Evolutionary conservation across 371 early-diverging fungal species (phyloP), one percentile per base, ranked within the genome.

Genomic region (Mortierella sp.): DNA sequence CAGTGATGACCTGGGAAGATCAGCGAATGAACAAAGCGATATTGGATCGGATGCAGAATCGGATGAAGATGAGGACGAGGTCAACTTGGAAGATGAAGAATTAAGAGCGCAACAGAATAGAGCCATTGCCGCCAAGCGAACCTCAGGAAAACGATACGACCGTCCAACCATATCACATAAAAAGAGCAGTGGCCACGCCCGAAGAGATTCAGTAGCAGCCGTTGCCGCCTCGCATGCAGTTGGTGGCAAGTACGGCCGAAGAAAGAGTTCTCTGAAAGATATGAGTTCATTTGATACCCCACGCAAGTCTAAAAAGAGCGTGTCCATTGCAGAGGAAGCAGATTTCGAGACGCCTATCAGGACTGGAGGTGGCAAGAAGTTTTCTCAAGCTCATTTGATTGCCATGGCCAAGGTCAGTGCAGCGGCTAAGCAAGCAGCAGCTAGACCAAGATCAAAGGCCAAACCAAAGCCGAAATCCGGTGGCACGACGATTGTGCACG

Each of bases 91-190:
- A 16, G 60, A 51, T 19, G 66, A 77, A 18, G 50, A 26, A 19
- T 21, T 62, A 61, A 62, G 48, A 4, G 66, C 56, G 30, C 72
- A 19, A 57, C 68, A 71, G 70, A 48, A 55, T 7, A 62, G 63
- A 21, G 61, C 80, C 45, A 82, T 82, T 45, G 67, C 74, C 6
- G 57, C 72, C 11, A 75, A 68, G 46, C 64, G 48, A 18, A 59
- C 70, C 0, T 73, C 57, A 51, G 64, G 67, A 25, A 86, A 85
- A 37, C 84, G 83, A 23, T 72, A 71, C 69, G 52, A 56, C 26
- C 68, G 55, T 47, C 30, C 60, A 16, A 6, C 43, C 16, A n/a
- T 56, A 14, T 47, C 63, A 11, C 44, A 73, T 23, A 55, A 55
- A 23, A 68, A 59, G 51, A 29, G 11, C 5, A 48, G 46, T 37